Percentiles rank a stretch among this genome's conserved stretches.
phyloP scores from a whole-genome alignment of 192 early-diverging fungal genomes.

The Dispira simplex region DNA sequence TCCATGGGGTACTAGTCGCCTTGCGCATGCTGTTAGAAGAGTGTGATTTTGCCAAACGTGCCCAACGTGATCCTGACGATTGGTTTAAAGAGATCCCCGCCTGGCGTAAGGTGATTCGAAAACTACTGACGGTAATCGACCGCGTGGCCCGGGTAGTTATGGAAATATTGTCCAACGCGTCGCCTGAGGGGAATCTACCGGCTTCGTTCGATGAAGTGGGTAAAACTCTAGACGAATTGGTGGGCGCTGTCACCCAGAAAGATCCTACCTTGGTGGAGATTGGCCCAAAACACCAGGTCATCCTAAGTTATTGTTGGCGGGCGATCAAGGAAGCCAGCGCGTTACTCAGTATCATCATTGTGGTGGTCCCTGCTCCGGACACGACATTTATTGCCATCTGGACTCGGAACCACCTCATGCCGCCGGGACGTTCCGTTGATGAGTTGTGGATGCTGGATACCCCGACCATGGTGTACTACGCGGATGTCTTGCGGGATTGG shows the following conservation, averaged over 20 bases:
- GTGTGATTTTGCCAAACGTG: conserved; percentile 30
- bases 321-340: conserved; percentile 75
- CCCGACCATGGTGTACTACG: conserved; percentile 21
- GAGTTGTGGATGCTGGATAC: conserved; percentile 13
- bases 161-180: conserved; percentile 55
- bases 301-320: conserved; percentile 83
- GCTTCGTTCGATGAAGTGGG: conserved; percentile 60
- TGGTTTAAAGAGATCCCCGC: conserved; percentile 13
- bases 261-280: conserved; percentile 12
- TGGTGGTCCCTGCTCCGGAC: conserved; percentile 13
- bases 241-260: conserved; percentile 13
- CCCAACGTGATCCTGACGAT: conserved; percentile 14
- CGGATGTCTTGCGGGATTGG: conserved; percentile 29
- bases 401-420: conserved; percentile 11
- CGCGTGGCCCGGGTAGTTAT: conserved; percentile 40
- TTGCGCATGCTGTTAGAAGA: conserved; percentile 44
- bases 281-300: conserved; percentile 64
- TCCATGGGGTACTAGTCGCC: conserved; percentile 40
- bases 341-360: conserved; percentile 33
- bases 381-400: background rate
- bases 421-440: background rate
- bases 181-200: conserved; percentile 85
- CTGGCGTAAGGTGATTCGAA: conserved; percentile 30
- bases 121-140: conserved; percentile 31
- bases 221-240: conserved; percentile 25